These are phyloP conservation scores for Phytophthora citricola DNA, from an alignment of 352 stramenopile genomes.

Conservation along the genomic window DNA sequence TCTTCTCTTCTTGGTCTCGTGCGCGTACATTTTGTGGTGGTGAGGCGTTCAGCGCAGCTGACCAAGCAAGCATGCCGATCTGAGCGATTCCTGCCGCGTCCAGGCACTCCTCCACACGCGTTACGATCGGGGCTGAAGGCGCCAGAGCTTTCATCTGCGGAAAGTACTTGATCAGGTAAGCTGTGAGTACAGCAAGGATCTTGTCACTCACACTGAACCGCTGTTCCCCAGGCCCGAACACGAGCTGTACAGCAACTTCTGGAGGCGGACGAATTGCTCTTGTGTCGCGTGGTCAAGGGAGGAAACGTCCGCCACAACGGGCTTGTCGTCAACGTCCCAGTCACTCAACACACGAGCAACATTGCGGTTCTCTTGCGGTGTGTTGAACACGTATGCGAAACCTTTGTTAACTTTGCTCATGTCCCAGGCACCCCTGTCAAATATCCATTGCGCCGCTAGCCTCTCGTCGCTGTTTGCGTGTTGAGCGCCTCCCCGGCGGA, in stretches of 20 bases:
- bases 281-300: constrained; percentile 1
- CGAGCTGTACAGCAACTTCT: not conserved
- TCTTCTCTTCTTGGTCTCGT: too few relatives aligned
- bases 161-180: constrained; percentile 9
- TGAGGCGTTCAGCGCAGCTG: too few relatives aligned
- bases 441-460: not conserved
- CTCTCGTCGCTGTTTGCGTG: not conserved
- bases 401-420: constrained; percentile 38
- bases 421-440: constrained; percentile 24
- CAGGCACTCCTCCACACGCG: constrained; percentile 11
- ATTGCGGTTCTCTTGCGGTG: constrained; percentile 6
- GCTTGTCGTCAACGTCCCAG: constrained; percentile 5
- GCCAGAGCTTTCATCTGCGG: constrained; percentile 9
- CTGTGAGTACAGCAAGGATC: constrained; percentile 2
- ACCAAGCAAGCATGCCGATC: too few relatives aligned
- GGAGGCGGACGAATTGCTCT: not conserved
- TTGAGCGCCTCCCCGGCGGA: not conserved
- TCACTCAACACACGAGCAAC: constrained; percentile 21
- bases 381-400: constrained; percentile 36
- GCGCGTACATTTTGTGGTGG: too few relatives aligned
- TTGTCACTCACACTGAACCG: constrained; percentile 3
- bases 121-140: not conserved
- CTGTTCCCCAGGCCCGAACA: constrained; percentile 1
- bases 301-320: not conserved
- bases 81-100: too few relatives aligned